Base-by-base conservation (phyloP, 768 basidiomycete species). In the Phallus indusiatus region DNA sequence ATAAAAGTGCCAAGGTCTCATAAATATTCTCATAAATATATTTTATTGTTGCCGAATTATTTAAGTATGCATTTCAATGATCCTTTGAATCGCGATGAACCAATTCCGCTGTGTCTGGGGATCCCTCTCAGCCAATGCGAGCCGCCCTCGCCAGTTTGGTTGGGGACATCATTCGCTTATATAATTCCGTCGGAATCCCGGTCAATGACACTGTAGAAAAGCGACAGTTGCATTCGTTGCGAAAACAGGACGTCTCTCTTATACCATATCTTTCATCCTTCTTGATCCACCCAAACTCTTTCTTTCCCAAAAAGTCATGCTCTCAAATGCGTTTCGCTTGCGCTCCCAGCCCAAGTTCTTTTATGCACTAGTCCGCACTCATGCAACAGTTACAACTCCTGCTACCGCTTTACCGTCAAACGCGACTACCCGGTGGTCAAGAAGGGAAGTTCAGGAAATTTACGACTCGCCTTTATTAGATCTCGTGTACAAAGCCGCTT, bases 391-490 rank as follows among this genome's bases (percentile, higher is more conserved):
- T 17, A 51, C 57, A 5, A 42, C 5, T 42, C 12, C 42, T 42
- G n/a, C 42, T 11, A 42, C 5, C 17, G 9, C 50, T 12, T 48
- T 37, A 28, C 17, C 55, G 12, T 12, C 63, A 1, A 60, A 70
- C 24, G 63, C 71, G 58, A 72, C 80, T 47, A 77, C 84, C 47
- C 78, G 81, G 62, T 94, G 92, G 94, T 75, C 79, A 22, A 83
- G 81, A 65, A 72, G 79, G 28, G 91, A 96, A 72, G 87, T 98
- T 59, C 85, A 92, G 69, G 71, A 78, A 55, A 85, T 97, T 57
- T 98, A 90, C 68, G 83, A 96, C 70, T 77, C 78, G 4, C 90
- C 95, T 7, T 71, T 98, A 54, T 81, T 98, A 65, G 89, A 94
- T 49, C 85, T 95, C 56, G 85, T 95, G 61, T 97, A 88, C 71